These are phyloP conservation scores for Parascedosporium putredinis DNA, from an alignment of 2,329 filamentous ascomycete genomes.

Conservation along the genomic window DNA sequence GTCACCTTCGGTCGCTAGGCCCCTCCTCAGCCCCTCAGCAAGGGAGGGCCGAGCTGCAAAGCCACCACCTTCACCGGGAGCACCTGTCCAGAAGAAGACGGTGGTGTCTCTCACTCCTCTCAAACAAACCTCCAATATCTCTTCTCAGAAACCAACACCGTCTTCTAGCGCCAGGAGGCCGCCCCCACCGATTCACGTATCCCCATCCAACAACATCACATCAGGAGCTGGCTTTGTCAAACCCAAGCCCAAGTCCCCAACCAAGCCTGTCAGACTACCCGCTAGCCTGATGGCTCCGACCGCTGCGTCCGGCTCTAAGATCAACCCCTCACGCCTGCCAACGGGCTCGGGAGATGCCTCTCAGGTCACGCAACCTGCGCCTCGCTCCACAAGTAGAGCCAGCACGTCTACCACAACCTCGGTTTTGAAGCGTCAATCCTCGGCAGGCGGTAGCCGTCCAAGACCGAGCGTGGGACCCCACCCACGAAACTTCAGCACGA, in stretches of 20 bases:
- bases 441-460: constrained; percentile 30
- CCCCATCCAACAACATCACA: constrained; percentile 18
- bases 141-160: constrained; percentile 19
- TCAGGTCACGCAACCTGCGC: constrained; percentile 17
- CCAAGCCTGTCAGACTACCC: constrained; percentile 55
- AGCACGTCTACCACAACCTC: constrained; percentile 24
- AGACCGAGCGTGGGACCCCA: constrained; percentile 47
- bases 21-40: constrained; percentile 22
- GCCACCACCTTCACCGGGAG: not conserved
- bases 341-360: not conserved
- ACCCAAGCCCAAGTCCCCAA: constrained; percentile 57
- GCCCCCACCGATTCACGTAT: constrained; percentile 28
- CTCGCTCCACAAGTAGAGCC: constrained; percentile 36
- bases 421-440: constrained; percentile 32
- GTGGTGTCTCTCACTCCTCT: constrained; percentile 19
- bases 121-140: constrained; percentile 15
- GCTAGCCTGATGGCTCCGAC: constrained; percentile 60
- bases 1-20: constrained; percentile 26
- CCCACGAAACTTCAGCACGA: constrained; percentile 43
- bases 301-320: constrained; percentile 56
- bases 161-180: constrained; percentile 31
- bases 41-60: not conserved
- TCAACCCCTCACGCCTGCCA: constrained; percentile 1
- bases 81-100: constrained; percentile 23
- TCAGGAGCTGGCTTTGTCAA: constrained; percentile 36